phyloP scores from a whole-genome alignment of 75 land plant species.

The Cupressus sempervirens region DNA sequence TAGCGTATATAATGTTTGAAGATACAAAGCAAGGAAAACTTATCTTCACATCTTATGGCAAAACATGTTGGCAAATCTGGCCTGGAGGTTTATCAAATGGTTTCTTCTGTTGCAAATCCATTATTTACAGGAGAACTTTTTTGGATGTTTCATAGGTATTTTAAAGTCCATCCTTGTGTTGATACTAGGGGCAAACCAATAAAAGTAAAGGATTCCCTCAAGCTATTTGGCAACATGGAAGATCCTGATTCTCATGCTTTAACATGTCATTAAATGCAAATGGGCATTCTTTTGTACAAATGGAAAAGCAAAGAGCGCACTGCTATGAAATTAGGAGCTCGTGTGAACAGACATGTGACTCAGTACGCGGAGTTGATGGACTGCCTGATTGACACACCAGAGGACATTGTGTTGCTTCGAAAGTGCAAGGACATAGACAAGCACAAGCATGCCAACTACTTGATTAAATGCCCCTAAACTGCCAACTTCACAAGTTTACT shows the following conservation, averaged over 20 bases:
- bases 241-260: constrained; percentile 36
- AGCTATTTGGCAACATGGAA: constrained; percentile 42
- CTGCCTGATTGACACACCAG: too few species aligned
- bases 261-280: constrained; percentile 12
- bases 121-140: constrained; percentile 51
- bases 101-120: constrained; percentile 82
- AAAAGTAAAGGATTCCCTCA: constrained; percentile 19
- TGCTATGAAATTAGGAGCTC: constrained; percentile 46
- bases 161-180: constrained; percentile 48
- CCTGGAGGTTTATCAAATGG: constrained; percentile 66
- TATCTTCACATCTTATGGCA: constrained; percentile 63
- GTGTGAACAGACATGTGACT: constrained; percentile 44
- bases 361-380: too few species aligned
- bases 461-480: too few species aligned
- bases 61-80: constrained; percentile 73
- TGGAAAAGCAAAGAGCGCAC: constrained; percentile 32
- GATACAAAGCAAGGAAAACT: constrained; percentile 72
- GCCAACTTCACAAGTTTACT: too few species aligned
- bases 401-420: too few species aligned
- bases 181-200: constrained; percentile 60
- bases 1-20: constrained; percentile 89
- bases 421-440: too few species aligned
- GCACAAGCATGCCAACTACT: too few species aligned
- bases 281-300: neutral
- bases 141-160: constrained; percentile 48